Evolutionary conservation across 1,139 yeast species (phyloP), one percentile per base, ranked within the genome.

Genomic region (Taphrina flavorubra): DNA sequence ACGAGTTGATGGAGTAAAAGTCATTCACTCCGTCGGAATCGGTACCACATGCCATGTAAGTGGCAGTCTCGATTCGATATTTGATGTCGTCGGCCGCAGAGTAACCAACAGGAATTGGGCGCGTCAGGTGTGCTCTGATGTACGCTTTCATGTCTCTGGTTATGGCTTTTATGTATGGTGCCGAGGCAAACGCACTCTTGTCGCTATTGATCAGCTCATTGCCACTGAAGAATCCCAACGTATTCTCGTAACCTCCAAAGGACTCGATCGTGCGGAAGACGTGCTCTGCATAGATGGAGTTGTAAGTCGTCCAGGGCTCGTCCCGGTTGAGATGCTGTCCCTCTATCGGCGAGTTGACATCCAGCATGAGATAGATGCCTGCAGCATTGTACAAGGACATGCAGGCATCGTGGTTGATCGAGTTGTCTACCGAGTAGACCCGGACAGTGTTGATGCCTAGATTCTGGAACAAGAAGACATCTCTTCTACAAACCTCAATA

Each of bases 181-280:
- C 90, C 60, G 86, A 83, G 11, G 78, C 78, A 2, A 75, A 72
- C 2, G 97, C 97, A 47, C 95, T 85, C 34, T 84, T 81, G 64
- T 83, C 87, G 74, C 92, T 92, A 78, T 92, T 92, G 75, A 94
- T 87, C 71, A 92, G 89, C 81, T 92, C 97, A 77, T 92, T 92
- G 76, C 97, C 97, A 58, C 96, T 87, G 77, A 92, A 88, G 81
- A 91, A 91, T n/a, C 97, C 98, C 72, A 92, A 80, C 14, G 90
- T 83, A 77, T 92, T 92, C 69, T 96, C 87, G 79, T 90, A 92
- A 74, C 86, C 83, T 75, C 87, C 86, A 80, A 92, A 89, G 69
- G 88, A 88, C 76, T 92, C 97, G 73, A 92, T 87, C 72, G 92
- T 88, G 70, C 84, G 84, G 78, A 92, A 90, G 73, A 91, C 90